Evolutionary conservation across 441 rosid genomes (phyloP).

Genomic region (Corymbia calophylla): DNA sequence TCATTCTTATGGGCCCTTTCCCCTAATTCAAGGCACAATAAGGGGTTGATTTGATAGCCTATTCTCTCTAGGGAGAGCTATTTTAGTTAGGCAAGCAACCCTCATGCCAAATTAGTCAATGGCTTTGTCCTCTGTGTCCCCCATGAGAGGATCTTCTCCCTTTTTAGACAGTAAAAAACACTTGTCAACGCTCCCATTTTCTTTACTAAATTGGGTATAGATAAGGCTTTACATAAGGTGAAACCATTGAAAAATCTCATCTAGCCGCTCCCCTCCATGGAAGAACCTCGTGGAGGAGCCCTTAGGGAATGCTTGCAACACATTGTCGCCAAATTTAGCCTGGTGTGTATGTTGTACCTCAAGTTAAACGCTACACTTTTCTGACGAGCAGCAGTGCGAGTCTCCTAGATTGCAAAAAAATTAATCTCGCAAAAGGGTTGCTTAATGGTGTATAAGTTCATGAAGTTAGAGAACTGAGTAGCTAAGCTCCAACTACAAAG

Average conservation of each 20-base stretch:
- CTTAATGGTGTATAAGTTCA: not conserved
- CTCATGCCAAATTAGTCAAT: not conserved
- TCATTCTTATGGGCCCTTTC: not conserved
- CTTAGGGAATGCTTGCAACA: not conserved
- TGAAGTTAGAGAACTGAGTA: not conserved
- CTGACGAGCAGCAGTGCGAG: not conserved
- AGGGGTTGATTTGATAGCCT: not conserved
- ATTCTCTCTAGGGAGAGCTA: not conserved
- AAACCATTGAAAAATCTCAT: not conserved
- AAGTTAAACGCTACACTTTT: not conserved
- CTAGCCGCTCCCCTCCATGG: not conserved
- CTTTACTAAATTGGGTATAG: not conserved
- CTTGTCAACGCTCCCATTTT: not conserved
- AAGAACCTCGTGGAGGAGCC: not conserved
- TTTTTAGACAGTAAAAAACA: not conserved
- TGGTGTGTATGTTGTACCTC: not conserved
- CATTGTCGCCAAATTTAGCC: fast-evolving
- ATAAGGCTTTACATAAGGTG: not conserved
- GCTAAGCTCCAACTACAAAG: no score
- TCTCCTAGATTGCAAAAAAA: not conserved
- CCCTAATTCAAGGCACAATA: not conserved
- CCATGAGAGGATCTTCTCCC: not conserved
- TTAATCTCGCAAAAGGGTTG: not conserved
- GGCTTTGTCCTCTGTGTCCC: not conserved
- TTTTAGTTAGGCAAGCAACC: not conserved